Evolutionary conservation across 768 basidiomycete species (phyloP).

Genomic region (Suillus subluteus): DNA sequence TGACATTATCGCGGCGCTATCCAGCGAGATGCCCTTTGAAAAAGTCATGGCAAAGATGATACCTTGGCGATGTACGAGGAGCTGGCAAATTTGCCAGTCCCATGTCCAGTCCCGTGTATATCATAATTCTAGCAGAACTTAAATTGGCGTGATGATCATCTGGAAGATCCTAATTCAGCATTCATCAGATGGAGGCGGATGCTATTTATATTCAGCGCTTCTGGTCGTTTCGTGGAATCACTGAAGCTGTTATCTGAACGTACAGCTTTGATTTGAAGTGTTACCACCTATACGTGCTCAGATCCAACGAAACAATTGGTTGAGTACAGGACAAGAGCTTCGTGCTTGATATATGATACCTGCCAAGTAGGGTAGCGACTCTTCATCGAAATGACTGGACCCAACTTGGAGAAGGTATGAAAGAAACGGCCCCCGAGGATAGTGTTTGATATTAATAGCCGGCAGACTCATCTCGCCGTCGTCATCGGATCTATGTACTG

Average conservation of each 20-base stretch:
- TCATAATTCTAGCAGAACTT: neutral
- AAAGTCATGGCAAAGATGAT: neutral
- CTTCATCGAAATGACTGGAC: neutral
- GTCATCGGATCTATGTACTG: neutral
- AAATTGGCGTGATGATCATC: neutral
- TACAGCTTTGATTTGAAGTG: neutral
- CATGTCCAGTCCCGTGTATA: neutral
- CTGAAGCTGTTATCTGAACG: neutral
- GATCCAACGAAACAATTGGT: neutral
- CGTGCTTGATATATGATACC: neutral
- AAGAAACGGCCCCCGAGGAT: neutral
- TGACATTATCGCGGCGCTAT: conserved; percentile 21
- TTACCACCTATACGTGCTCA: neutral
- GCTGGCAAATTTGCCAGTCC: neutral
- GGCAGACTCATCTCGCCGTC: neutral
- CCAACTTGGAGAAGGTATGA: neutral
- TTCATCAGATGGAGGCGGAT: neutral
- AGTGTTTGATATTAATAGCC: neutral
- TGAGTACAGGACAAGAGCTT: neutral
- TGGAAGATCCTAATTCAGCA: neutral
- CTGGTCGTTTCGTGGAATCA: neutral
- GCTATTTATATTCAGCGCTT: neutral
- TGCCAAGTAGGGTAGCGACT: neutral
- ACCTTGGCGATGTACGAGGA: neutral
- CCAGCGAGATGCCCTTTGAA: conserved; percentile 12